These are phyloP conservation scores for Truncatella angustata DNA, from an alignment of 2,329 filamentous ascomycete genomes.

Conservation along the genomic window DNA sequence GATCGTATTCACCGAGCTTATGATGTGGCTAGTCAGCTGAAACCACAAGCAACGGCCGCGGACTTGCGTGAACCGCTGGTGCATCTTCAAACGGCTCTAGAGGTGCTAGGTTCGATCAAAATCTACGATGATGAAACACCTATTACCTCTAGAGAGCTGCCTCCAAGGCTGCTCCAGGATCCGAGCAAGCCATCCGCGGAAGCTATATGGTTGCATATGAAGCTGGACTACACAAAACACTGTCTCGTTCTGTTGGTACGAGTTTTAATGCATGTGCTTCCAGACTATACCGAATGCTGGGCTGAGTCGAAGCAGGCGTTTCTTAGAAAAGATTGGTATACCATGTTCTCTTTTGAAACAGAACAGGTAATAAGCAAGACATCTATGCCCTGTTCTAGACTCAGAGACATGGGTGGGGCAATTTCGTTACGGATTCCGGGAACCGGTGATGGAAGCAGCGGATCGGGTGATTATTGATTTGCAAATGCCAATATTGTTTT, in stretches of 20 bases:
- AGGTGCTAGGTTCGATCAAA: constrained; percentile 14
- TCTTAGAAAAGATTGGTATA: background rate
- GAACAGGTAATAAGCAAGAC: background rate
- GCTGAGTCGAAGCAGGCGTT: background rate
- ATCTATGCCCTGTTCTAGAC: background rate
- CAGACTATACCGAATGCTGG: background rate
- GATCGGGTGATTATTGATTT: no score
- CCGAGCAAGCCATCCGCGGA: background rate
- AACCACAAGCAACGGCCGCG: background rate
- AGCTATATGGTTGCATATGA: constrained; percentile 5
- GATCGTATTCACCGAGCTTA: constrained; percentile 6
- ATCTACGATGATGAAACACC: constrained; percentile 22
- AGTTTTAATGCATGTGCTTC: background rate
- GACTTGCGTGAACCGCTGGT: constrained; percentile 4
- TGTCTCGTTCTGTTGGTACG: background rate
- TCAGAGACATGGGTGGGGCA: no score
- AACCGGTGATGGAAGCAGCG: no score
- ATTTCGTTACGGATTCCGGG: no score
- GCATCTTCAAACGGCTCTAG: constrained; percentile 14
- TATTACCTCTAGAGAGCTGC: constrained; percentile 21
- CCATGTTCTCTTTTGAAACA: background rate
- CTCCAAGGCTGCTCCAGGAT: constrained; percentile 7
- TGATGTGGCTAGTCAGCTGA: background rate
- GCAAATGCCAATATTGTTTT: no score
- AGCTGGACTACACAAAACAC: constrained; percentile 1